A percentile compares a stretch with the other conserved stretches of the same genome.
phyloP scores from a whole-genome alignment of 805 yeast species.

The Tetrapisispora iriomotensis region DNA sequence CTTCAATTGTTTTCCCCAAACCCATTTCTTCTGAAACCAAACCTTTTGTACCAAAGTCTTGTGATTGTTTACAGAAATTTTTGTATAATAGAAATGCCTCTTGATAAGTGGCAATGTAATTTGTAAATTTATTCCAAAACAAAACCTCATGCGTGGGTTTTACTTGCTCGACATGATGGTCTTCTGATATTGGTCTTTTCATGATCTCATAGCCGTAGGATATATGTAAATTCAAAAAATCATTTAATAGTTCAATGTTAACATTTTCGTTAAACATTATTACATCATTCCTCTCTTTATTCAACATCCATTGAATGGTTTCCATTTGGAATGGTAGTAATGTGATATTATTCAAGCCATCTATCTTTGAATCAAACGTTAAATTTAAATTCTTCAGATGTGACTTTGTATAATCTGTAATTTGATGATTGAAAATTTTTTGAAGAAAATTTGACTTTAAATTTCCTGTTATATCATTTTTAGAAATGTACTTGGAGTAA shows the following conservation, averaged over 20 bases:
- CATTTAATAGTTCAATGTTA: conserved; percentile 4
- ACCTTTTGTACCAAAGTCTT: conserved; percentile 34
- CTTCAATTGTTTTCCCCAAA: conserved; percentile 86
- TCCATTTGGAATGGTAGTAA: conserved; percentile 26
- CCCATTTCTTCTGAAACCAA: conserved; percentile 95
- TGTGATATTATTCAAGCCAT: conserved; percentile 10
- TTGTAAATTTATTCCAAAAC: conserved; percentile 29
- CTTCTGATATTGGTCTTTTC: background rate
- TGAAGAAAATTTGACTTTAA: conserved; percentile 15
- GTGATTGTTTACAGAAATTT: background rate
- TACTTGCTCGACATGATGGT: background rate
- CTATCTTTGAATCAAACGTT: conserved; percentile 4
- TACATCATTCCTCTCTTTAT: conserved; percentile 13
- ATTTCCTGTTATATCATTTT: background rate
- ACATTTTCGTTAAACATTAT: background rate
- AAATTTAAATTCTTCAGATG: conserved; percentile 5
- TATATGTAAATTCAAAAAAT: conserved; percentile 17
- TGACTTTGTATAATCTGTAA: conserved; percentile 14
- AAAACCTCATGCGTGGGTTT: background rate
- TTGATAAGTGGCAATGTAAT: conserved; percentile 14
- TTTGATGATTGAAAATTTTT: conserved; percentile 18
- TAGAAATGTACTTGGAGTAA: conserved; percentile 7
- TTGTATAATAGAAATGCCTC: conserved; percentile 13
- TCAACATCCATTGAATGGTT: conserved; percentile 28
- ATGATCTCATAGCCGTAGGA: conserved; percentile 25